Conservation (phyloP, 768 basidiomycete genomes). For the Polyporus arcularius region DNA sequence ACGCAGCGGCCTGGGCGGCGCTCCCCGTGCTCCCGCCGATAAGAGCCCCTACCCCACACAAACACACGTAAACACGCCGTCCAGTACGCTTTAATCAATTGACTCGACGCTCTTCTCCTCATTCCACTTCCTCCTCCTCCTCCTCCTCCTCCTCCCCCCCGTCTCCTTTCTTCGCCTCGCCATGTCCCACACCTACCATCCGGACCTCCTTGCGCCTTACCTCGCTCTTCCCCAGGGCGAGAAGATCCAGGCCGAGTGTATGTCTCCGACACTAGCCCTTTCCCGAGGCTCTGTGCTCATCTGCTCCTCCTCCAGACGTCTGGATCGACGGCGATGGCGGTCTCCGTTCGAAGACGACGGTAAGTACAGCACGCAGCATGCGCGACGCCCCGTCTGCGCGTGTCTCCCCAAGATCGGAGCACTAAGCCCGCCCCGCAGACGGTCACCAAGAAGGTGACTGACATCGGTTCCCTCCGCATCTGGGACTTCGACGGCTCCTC, state of each 20-base stretch:
- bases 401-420: background rate
- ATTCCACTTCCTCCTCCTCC: constrained; percentile 7
- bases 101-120: constrained; percentile 12
- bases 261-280: constrained; percentile 24
- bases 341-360: constrained; percentile 95
- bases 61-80: constrained; percentile 24
- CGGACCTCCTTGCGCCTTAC: constrained; percentile 88
- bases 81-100: constrained; percentile 13
- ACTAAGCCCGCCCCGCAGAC: constrained; percentile 53
- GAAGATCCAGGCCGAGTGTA: constrained; percentile 94
- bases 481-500: constrained; percentile 99
- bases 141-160: constrained; percentile 14
- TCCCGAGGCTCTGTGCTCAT: constrained; percentile 18
- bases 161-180: constrained; percentile 8
- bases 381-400: background rate
- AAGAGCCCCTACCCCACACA: constrained; percentile 23
- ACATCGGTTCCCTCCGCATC: constrained; percentile 88
- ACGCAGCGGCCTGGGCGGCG: background rate
- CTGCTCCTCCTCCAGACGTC: constrained; percentile 62
- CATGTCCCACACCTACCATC: constrained; percentile 53
- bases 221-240: constrained; percentile 88
- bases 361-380: constrained; percentile 39
- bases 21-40: constrained; percentile 15
- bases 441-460: constrained; percentile 80
- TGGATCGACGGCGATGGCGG: constrained; percentile 97